A percentile compares a stretch with the other conserved stretches of the same genome.
Evolutionary conservation across 768 basidiomycete species (phyloP).

Genomic region (Neoboletus magnificus): DNA sequence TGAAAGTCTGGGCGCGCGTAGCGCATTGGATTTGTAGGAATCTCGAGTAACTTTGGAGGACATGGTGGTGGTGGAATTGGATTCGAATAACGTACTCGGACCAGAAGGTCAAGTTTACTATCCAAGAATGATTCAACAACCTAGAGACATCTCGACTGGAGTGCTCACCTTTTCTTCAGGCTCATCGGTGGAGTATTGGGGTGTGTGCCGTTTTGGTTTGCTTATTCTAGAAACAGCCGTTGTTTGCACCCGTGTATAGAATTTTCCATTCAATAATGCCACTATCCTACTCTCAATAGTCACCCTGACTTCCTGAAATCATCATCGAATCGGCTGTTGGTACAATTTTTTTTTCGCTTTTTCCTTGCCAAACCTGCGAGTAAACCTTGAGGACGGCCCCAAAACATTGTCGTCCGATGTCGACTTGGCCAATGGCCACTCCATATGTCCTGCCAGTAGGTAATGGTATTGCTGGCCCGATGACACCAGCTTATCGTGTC

Average conservation of each 20-base stretch:
- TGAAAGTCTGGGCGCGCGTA: constrained; percentile 87
- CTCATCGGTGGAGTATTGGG: constrained; percentile 38
- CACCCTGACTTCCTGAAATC: background rate
- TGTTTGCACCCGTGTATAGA: constrained; percentile 12
- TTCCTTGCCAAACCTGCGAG: background rate
- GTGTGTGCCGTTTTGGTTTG: constrained; percentile 5
- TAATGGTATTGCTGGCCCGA: too few species aligned
- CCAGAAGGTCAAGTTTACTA: constrained; percentile 85
- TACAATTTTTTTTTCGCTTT: background rate
- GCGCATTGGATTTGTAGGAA: constrained; percentile 85
- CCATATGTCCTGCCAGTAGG: background rate
- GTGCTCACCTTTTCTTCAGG: constrained; percentile 51
- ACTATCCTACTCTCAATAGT: too few species aligned
- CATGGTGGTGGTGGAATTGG: constrained; percentile 95
- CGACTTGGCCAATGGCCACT: too few species aligned
- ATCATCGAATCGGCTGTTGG: background rate
- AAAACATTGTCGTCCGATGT: background rate
- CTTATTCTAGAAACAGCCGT: background rate
- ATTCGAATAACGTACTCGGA: constrained; percentile 91
- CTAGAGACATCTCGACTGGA: background rate
- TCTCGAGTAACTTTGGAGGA: constrained; percentile 91
- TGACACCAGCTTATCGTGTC: too few species aligned
- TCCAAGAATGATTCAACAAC: constrained; percentile 18
- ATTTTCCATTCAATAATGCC: too few species aligned
- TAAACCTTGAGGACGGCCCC: background rate